A percentile compares a stretch with the other conserved stretches of the same genome.
These are phyloP conservation scores for Aspergillus persii DNA, from an alignment of 2,329 filamentous ascomycete genomes.

Conservation along the genomic window DNA sequence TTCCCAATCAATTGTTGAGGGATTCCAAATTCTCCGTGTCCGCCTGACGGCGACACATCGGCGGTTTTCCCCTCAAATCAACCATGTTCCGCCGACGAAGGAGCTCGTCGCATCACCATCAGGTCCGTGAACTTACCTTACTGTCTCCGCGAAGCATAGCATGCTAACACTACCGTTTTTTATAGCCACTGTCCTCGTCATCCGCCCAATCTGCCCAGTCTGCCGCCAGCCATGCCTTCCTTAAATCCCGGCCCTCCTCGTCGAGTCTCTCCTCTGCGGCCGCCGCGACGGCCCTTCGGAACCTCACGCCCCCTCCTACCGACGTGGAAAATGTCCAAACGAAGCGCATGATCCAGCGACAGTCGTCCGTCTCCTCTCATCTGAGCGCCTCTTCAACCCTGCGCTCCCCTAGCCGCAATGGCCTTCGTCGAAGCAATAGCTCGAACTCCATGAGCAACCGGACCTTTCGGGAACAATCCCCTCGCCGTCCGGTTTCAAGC, in stretches of 20 bases:
- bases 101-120: slow-evolving; percentile 42
- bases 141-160: neutral
- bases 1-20: neutral
- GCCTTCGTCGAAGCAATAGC: slow-evolving; percentile 66
- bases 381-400: slow-evolving; percentile 49
- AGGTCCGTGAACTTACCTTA: slow-evolving; percentile 17
- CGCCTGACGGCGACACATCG: slow-evolving; percentile 10
- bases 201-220: slow-evolving; percentile 73
- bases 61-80: neutral
- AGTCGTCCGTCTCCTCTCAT: slow-evolving; percentile 68
- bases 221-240: slow-evolving; percentile 78
- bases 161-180: slow-evolving; percentile 10
- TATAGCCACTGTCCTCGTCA: slow-evolving; percentile 61
- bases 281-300: slow-evolving; percentile 79
- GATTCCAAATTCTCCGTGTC: slow-evolving; percentile 5
- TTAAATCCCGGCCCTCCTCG: slow-evolving; percentile 63
- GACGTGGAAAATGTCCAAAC: slow-evolving; percentile 81
- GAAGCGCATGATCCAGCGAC: slow-evolving; percentile 75
- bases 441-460: slow-evolving; percentile 82
- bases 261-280: slow-evolving; percentile 76
- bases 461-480: slow-evolving; percentile 79
- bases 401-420: slow-evolving; percentile 37
- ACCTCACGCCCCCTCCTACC: slow-evolving; percentile 73
- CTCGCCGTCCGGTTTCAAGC: slow-evolving; percentile 43
- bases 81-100: slow-evolving; percentile 43